Evolutionary conservation across 2,329 filamentous ascomycete genomes (phyloP).

Genomic region (Fusarium domesticum): DNA sequence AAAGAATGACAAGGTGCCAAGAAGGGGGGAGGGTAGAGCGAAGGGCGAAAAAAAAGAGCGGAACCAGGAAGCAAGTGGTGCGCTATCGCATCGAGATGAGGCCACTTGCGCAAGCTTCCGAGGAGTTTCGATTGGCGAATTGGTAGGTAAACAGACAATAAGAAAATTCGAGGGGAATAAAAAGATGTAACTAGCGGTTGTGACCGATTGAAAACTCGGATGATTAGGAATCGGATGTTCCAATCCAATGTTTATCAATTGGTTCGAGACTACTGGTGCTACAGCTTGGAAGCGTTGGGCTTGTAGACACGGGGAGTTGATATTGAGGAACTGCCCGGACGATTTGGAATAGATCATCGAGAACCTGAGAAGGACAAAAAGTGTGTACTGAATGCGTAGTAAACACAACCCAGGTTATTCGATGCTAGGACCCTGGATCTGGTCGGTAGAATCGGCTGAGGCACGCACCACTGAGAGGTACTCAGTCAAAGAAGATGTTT

Average conservation of each 20-base stretch:
- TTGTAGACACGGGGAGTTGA: conserved; percentile 2
- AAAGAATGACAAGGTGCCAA: conserved; percentile 3
- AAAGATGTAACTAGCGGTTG: conserved; percentile 12
- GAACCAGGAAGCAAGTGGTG: conserved; percentile 23
- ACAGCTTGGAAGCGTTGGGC: conserved; percentile 2
- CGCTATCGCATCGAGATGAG: conserved; percentile 19
- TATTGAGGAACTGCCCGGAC: not conserved
- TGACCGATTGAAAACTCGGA: conserved; percentile 22
- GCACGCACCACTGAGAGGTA: conserved; percentile 19
- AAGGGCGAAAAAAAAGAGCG: conserved; percentile 9
- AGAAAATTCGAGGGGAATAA: conserved; percentile 1
- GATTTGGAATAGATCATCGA: not conserved
- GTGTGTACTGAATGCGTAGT: not conserved
- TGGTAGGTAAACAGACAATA: not conserved
- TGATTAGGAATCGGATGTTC: conserved; percentile 12
- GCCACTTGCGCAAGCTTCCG: conserved; percentile 20
- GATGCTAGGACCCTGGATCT: conserved; percentile 5
- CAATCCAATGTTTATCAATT: conserved; percentile 33
- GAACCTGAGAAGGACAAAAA: not conserved
- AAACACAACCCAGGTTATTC: not conserved
- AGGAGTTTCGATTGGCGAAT: conserved; percentile 3
- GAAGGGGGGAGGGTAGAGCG: conserved; percentile 4
- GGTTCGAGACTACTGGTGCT: conserved; percentile 6
- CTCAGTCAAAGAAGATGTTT: conserved; percentile 4
- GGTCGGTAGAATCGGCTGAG: conserved; percentile 19